A percentile compares a stretch with the other conserved stretches of the same genome.
Evolutionary conservation across 2,329 filamentous ascomycete genomes (phyloP).

Genomic region (Fusarium albidum): DNA sequence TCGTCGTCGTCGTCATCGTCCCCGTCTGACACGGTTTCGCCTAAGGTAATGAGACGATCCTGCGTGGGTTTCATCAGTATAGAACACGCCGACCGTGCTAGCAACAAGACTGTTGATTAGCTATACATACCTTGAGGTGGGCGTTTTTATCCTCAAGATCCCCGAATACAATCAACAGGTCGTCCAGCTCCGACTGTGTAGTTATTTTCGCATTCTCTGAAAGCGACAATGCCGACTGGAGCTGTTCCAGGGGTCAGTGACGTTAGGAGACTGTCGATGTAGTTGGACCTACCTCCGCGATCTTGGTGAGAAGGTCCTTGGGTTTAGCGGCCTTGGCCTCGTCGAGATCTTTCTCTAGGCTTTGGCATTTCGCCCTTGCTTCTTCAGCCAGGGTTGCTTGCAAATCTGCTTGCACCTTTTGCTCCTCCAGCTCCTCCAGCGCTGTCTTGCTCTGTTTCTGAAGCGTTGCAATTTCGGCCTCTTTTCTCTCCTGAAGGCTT

Average conservation of each 20-base stretch:
- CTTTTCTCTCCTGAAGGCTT: constrained; percentile 37
- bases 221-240: constrained; percentile 41
- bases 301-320: constrained; percentile 36
- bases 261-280: constrained; percentile 37
- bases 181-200: constrained; percentile 78
- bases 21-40: constrained; percentile 77
- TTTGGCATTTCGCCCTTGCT: constrained; percentile 33
- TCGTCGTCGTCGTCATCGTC: constrained; percentile 68
- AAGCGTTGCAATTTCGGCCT: constrained; percentile 60
- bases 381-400: constrained; percentile 35
- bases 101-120: neutral
- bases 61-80: constrained; percentile 40
- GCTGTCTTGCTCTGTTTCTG: constrained; percentile 26
- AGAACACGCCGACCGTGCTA: too few relatives aligned
- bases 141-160: constrained; percentile 81
- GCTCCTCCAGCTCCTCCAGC: constrained; percentile 28
- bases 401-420: constrained; percentile 28
- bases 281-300: constrained; percentile 36
- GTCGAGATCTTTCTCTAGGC: constrained; percentile 41
- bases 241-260: constrained; percentile 36
- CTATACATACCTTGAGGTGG: constrained; percentile 72
- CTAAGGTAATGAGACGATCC: constrained; percentile 70
- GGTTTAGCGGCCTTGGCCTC: constrained; percentile 23
- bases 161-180: constrained; percentile 81
- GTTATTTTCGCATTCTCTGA: constrained; percentile 70